phyloP scores from a whole-genome alignment of 164 flowering plant genomes.

The Stephania japonica region DNA sequence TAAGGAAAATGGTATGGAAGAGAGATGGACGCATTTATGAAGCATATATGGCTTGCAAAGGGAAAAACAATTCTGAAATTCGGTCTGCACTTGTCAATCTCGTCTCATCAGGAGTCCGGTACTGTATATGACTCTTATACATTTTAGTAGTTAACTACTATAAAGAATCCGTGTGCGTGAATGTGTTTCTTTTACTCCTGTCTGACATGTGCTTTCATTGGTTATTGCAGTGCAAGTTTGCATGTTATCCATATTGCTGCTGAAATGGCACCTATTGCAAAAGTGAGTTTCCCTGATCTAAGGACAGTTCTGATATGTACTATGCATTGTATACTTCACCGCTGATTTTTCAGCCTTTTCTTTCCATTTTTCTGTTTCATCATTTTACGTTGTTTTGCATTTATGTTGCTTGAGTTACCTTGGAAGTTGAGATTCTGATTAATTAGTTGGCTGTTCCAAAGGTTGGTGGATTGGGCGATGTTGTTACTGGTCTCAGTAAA shows the following conservation, averaged over 20 bases:
- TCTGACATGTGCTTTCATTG: slow-evolving; percentile 18
- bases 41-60: slow-evolving; percentile 58
- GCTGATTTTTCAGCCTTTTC: background rate
- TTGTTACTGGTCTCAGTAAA: slow-evolving; percentile 89
- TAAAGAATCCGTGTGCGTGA: background rate
- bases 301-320: background rate
- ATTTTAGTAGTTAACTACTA: background rate
- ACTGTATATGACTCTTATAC: slow-evolving; percentile 4
- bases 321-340: background rate
- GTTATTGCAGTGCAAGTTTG: slow-evolving; percentile 58
- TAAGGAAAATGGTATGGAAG: slow-evolving; percentile 87
- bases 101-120: slow-evolving; percentile 55
- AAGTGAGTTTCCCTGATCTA: slow-evolving; percentile 39
- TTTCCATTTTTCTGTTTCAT: background rate
- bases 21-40: slow-evolving; percentile 60
- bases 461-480: slow-evolving; percentile 99
- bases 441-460: slow-evolving; percentile 18
- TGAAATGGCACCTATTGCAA: slow-evolving; percentile 99
- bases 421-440: slow-evolving; percentile 2
- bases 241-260: slow-evolving; percentile 92
- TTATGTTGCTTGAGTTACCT: background rate
- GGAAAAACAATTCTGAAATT: slow-evolving; percentile 54
- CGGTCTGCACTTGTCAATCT: slow-evolving; percentile 49
- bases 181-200: background rate
- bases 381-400: background rate